Base-by-base conservation (phyloP, 441 rosid genomes). In the Dalechampia spathulata region DNA sequence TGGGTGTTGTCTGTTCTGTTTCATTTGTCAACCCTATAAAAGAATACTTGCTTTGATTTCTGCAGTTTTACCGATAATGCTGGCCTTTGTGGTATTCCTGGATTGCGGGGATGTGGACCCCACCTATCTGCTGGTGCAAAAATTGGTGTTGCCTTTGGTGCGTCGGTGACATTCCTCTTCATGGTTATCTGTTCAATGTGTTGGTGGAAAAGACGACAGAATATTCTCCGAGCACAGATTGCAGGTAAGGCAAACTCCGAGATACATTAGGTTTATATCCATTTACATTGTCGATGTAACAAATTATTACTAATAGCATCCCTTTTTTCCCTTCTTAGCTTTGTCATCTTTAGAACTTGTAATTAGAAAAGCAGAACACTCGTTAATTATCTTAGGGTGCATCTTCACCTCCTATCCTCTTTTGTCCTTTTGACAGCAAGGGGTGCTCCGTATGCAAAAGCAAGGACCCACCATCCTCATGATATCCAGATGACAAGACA, bases 81-180 rank as follows among this genome's bases (percentile, higher is more conserved):
- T 44, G 96, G 97, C 43, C 86, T 93, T 40, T 93, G 99, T 37
- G 99, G 99, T 25, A 90, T 90, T 61, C 99, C 99, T 0, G 99
- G 99, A 36, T 83, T 93, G 58, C 90, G 62, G 14, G 49, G 85
- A 1, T 93, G 99, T 13, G 90, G 96, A 11, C 82, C 82, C 27
- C 96, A 82, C 52, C 80, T 90, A 36, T 75, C 96, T 50, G 77
- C 85, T 1, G 79, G 95, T 61, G 93, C 85, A 6, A 90, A 90
- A 77, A 70, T 83, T 30, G 96, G 97, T 50, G 78, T 93, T 19
- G 87, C 78, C 12, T 78, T 87, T 21, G 90, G 91, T 34, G 80
- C 65, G 41, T 75, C 72, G 23, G 32, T 83, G 43, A 63, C 73
- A 32, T 75, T 90, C 47, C 59, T 93, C 11, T 65, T 90, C 27